phyloP scores from a whole-genome alignment of 2,329 filamentous ascomycete species.

The Verticillium alfalfae region DNA sequence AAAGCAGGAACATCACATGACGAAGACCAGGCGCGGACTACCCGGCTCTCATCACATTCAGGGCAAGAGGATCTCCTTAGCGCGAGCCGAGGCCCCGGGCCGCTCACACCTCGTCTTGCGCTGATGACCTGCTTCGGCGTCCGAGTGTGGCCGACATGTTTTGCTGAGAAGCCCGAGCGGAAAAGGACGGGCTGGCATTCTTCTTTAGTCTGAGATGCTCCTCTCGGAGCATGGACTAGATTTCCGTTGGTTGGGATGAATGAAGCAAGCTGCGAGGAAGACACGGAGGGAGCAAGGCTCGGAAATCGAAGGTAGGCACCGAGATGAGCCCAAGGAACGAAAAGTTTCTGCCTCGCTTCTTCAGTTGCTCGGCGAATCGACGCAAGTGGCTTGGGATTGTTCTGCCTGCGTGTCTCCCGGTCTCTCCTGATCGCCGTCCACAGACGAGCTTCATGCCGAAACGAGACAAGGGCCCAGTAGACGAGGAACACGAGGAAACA shows the following conservation, averaged over 20 bases:
- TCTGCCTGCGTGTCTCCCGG: no score
- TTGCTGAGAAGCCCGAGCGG: background rate
- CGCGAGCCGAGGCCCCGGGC: background rate
- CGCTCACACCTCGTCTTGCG: background rate
- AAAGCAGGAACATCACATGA: background rate
- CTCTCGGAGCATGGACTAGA: no score
- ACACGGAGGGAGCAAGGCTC: background rate
- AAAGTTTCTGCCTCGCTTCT: background rate
- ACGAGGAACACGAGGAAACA: background rate
- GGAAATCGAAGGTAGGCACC: background rate
- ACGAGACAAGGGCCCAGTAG: background rate
- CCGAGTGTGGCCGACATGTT: background rate
- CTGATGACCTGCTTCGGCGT: background rate
- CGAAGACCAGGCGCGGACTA: background rate
- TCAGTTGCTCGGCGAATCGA: background rate
- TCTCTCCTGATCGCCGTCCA: background rate
- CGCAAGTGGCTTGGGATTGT: background rate
- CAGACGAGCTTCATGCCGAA: background rate
- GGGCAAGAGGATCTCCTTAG: background rate
- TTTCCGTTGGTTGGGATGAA: no score
- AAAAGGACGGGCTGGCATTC: no score
- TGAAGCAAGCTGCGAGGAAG: background rate
- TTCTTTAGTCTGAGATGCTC: background rate
- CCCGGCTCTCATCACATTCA: background rate
- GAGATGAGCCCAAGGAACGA: background rate